Conservation (phyloP, 2,329 filamentous ascomycete species). For the Rugonectria rugulosa region DNA sequence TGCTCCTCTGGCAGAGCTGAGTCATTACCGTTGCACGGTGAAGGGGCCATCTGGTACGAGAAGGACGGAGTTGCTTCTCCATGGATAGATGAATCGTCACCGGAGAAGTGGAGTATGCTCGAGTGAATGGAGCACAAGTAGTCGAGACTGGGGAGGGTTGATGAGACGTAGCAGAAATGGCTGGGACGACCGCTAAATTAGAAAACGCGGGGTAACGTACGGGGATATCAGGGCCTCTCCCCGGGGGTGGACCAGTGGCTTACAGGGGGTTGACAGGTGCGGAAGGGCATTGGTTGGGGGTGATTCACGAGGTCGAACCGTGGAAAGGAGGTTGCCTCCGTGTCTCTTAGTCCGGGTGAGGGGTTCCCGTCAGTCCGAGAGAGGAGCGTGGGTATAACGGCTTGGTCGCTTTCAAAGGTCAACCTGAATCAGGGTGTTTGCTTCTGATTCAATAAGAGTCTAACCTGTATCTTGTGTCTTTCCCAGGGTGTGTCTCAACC, state of each 20-base stretch:
- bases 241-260: conserved; percentile 1
- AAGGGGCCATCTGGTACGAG: conserved; percentile 17
- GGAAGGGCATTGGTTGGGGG: neutral
- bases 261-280: neutral
- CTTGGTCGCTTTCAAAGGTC: no score
- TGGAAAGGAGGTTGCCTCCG: no score
- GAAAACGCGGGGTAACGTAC: conserved; percentile 17
- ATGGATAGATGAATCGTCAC: conserved; percentile 2
- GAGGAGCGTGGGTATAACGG: no score
- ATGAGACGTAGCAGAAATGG: neutral
- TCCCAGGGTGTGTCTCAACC: no score
- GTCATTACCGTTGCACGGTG: conserved; percentile 18
- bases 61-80: conserved; percentile 1
- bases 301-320: no score
- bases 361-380: neutral
- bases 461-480: neutral
- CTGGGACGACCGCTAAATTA: neutral
- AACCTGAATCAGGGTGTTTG: neutral
- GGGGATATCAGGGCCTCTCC: neutral
- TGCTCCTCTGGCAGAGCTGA: conserved; percentile 7
- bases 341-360: no score
- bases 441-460: neutral
- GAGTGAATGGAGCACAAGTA: neutral
- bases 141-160: neutral
- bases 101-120: neutral